Percentiles rank a stretch among this genome's conserved stretches.
Conservation (phyloP, 2,329 filamentous ascomycete species). For the Penicillium sp. region DNA sequence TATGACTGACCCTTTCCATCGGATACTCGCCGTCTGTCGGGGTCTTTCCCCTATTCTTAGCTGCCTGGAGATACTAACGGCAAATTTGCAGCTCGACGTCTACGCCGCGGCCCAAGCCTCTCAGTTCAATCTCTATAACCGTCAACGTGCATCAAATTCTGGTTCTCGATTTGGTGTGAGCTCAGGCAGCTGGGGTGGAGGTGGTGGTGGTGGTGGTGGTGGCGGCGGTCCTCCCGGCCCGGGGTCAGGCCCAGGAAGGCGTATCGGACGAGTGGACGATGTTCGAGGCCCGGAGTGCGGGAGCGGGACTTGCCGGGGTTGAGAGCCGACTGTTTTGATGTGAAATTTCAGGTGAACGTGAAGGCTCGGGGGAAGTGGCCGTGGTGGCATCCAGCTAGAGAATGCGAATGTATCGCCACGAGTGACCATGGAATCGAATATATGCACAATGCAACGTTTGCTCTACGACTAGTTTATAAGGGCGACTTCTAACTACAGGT, state of each 20-base stretch:
- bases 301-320: slow-evolving; percentile 36
- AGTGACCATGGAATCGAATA: neutral
- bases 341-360: neutral
- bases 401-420: neutral
- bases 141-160: slow-evolving; percentile 24
- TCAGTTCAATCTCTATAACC: slow-evolving; percentile 44
- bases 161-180: slow-evolving; percentile 28
- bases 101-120: slow-evolving; percentile 47
- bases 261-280: slow-evolving; percentile 49
- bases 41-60: neutral
- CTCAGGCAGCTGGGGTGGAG: slow-evolving; percentile 23
- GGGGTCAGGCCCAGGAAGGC: slow-evolving; percentile 33
- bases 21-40: neutral
- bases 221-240: slow-evolving; percentile 31
- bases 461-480: neutral
- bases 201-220: slow-evolving; percentile 28
- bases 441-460: neutral
- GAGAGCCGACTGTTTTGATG: neutral
- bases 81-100: slow-evolving; percentile 41
- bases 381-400: neutral
- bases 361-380: neutral
- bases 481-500: neutral
- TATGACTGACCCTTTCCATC: slow-evolving; percentile 25
- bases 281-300: slow-evolving; percentile 49
- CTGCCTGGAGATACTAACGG: slow-evolving; percentile 12